phyloP scores from a whole-genome alignment of 2,329 filamentous ascomycete genomes.

The Teratosphaeria epicoccoides region DNA sequence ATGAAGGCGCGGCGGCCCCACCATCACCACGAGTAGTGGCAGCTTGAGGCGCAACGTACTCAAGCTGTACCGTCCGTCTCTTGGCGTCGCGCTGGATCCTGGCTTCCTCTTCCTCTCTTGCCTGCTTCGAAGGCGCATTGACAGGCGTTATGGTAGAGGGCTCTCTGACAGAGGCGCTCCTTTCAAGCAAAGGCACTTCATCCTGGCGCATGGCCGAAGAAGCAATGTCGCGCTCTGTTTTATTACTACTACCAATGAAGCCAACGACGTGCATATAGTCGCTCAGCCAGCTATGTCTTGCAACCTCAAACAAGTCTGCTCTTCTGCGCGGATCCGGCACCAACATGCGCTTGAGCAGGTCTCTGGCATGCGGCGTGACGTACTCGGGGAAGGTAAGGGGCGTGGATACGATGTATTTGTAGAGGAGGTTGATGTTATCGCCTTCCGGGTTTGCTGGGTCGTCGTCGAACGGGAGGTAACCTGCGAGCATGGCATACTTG shows the following conservation, averaged over 20 bases:
- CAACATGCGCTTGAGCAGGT: slow-evolving; percentile 82
- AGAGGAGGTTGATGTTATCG: slow-evolving; percentile 96
- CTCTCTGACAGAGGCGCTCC: slow-evolving; percentile 88
- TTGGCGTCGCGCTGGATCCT: slow-evolving; percentile 64
- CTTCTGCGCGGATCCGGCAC: slow-evolving; percentile 91
- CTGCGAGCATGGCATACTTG: slow-evolving; percentile 98
- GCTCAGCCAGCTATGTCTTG: slow-evolving; percentile 93
- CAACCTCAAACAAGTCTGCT: slow-evolving; percentile 93
- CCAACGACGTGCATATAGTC: slow-evolving; percentile 95
- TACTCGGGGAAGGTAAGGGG: slow-evolving; percentile 97
- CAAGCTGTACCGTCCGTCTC: slow-evolving; percentile 87
- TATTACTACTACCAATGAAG: slow-evolving; percentile 93
- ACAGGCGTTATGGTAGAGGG: slow-evolving; percentile 44
- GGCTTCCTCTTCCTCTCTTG: slow-evolving; percentile 13
- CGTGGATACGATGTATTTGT: slow-evolving; percentile 98
- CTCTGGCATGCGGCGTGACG: slow-evolving; percentile 89
- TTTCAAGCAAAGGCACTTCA: slow-evolving; percentile 51
- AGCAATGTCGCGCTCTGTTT: slow-evolving; percentile 73
- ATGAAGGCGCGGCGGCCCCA: slow-evolving; percentile 22
- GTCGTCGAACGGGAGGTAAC: slow-evolving; percentile 95
- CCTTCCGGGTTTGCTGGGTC: slow-evolving; percentile 97
- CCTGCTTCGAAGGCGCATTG: slow-evolving; percentile 11
- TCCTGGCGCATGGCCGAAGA: slow-evolving; percentile 56
- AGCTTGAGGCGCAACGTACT: slow-evolving; percentile 87
- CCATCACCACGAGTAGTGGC: slow-evolving; percentile 65